Evolutionary conservation across 768 basidiomycete species (phyloP).

Genomic region (Trametes elegans): DNA sequence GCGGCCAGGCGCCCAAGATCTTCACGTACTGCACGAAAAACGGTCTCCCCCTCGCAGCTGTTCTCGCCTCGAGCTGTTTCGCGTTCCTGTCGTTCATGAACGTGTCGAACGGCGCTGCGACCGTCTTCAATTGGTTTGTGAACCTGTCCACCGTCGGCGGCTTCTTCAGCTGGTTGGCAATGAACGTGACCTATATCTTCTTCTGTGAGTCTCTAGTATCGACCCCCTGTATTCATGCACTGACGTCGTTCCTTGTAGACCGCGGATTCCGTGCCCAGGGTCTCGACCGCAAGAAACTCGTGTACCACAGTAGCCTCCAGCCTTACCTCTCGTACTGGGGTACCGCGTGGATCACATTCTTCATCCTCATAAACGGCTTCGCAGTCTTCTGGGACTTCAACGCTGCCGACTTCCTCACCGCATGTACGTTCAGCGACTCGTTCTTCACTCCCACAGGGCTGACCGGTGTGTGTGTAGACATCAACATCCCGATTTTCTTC

Average conservation of each 20-base stretch:
- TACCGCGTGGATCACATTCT: slow-evolving; percentile 58
- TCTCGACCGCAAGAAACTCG: slow-evolving; percentile 55
- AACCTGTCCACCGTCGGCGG: slow-evolving; percentile 66
- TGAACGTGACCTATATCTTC: slow-evolving; percentile 70
- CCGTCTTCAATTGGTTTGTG: slow-evolving; percentile 71
- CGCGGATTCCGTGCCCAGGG: slow-evolving; percentile 66
- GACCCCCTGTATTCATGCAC: background rate
- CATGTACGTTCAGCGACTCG: too few species aligned
- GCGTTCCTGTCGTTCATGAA: slow-evolving; percentile 62
- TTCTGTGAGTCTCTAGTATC: slow-evolving; percentile 49
- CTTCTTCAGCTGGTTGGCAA: slow-evolving; percentile 64
- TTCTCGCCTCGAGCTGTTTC: slow-evolving; percentile 36
- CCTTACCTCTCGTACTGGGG: slow-evolving; percentile 74
- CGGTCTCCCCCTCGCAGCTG: slow-evolving; percentile 47
- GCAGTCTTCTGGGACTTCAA: slow-evolving; percentile 64
- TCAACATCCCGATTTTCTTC: slow-evolving; percentile 49
- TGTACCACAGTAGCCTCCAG: slow-evolving; percentile 60
- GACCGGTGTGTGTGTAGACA: slow-evolving; percentile 30
- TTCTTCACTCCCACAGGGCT: background rate
- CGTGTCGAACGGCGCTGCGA: slow-evolving; percentile 51
- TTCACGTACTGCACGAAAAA: slow-evolving; percentile 46
- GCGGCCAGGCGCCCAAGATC: slow-evolving; percentile 40
- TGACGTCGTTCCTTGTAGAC: slow-evolving; percentile 33
- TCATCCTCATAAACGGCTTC: slow-evolving; percentile 57
- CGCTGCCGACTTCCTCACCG: slow-evolving; percentile 47